Evolutionary conservation across 371 early-diverging fungal species (phyloP).

Genomic region (Lichtheimia corymbifera): DNA sequence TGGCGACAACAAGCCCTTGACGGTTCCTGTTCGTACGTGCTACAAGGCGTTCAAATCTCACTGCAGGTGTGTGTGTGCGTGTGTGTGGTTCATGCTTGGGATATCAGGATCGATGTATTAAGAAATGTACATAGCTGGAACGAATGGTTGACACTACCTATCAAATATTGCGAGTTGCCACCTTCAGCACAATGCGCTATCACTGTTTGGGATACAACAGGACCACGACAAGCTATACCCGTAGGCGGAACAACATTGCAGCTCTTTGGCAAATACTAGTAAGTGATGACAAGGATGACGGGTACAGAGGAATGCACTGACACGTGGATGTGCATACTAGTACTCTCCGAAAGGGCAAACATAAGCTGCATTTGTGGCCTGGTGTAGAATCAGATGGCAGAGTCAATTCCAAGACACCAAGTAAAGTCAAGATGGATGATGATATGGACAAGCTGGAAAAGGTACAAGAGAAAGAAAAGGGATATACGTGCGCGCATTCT

Average conservation of each 20-base stretch:
- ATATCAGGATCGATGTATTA: slow-evolving; percentile 53
- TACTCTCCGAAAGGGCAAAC: slow-evolving; percentile 81
- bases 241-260: slow-evolving; percentile 77
- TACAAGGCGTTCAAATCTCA: slow-evolving; percentile 62
- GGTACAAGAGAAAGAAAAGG: slow-evolving; percentile 31
- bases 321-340: slow-evolving; percentile 23
- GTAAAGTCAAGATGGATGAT: slow-evolving; percentile 52
- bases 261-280: slow-evolving; percentile 82
- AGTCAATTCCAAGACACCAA: slow-evolving; percentile 59
- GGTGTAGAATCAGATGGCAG: slow-evolving; percentile 67
- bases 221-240: slow-evolving; percentile 71
- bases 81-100: slow-evolving; percentile 33
- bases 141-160: slow-evolving; percentile 89
- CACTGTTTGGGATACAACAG: slow-evolving; percentile 80
- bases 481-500: too few species aligned
- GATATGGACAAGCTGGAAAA: slow-evolving; percentile 90
- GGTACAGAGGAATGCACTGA: not conserved
- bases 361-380: slow-evolving; percentile 74
- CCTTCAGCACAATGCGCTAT: slow-evolving; percentile 71
- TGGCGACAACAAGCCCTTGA: slow-evolving; percentile 78
- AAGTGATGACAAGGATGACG: slow-evolving; percentile 11
- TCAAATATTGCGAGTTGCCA: slow-evolving; percentile 85
- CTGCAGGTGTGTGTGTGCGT: slow-evolving; percentile 74
- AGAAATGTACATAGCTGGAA: slow-evolving; percentile 63
- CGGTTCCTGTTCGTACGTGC: slow-evolving; percentile 69